Percentiles rank a stretch among this genome's conserved stretches.
phyloP scores from a whole-genome alignment of 2,329 filamentous ascomycete species.

The Apiospora rasikravindrae region DNA sequence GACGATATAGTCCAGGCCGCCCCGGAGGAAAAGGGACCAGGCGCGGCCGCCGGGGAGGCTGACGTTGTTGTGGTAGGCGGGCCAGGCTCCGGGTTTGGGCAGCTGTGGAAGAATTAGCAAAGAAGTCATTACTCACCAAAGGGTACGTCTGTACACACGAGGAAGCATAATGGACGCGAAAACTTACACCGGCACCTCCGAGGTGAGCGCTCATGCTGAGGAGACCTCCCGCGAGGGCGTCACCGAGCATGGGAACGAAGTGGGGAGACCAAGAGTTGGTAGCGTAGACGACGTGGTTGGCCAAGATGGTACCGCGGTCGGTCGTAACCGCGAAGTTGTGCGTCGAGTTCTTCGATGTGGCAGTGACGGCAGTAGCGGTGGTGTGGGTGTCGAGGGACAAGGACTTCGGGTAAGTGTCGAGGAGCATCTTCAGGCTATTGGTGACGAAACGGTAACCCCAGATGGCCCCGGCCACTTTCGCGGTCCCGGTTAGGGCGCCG shows the following conservation, averaged over 20 bases:
- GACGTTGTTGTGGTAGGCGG: neutral
- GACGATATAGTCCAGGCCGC: neutral
- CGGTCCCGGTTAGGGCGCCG: neutral
- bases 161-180: too few relatives aligned
- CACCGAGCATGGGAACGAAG: constrained; percentile 54
- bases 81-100: constrained; percentile 39
- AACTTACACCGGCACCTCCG: constrained; percentile 1
- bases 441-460: constrained; percentile 58
- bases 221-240: constrained; percentile 49
- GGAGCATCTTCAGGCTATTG: constrained; percentile 48
- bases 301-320: constrained; percentile 47
- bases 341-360: constrained; percentile 28
- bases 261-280: constrained; percentile 61
- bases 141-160: too few relatives aligned
- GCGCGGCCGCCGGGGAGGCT: neutral
- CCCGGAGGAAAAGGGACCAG: neutral
- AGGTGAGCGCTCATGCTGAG: constrained; percentile 57
- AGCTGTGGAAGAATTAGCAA: neutral
- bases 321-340: constrained; percentile 53
- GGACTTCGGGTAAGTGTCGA: constrained; percentile 38
- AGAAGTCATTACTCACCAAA: neutral
- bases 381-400: constrained; percentile 48
- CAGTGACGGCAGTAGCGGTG: constrained; percentile 28
- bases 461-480: constrained; percentile 48
- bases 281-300: constrained; percentile 60